Conservation (phyloP, 192 early-diverging fungal genomes). For the Dispira simplex region DNA sequence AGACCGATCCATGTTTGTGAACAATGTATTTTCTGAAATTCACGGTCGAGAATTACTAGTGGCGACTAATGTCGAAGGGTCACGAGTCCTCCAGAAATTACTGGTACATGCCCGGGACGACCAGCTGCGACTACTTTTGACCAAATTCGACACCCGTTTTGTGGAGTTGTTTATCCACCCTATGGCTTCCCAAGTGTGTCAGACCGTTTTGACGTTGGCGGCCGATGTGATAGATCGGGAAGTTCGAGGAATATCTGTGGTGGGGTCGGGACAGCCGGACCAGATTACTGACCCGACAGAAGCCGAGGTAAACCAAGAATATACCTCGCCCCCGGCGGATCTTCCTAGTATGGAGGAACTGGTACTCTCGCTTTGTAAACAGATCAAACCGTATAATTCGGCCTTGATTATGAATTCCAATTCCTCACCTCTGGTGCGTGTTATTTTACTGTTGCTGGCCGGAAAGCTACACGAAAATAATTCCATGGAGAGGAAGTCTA, state of each 20-base stretch:
- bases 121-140: conserved; percentile 56
- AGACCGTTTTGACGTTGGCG: conserved; percentile 58
- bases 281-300: conserved; percentile 16
- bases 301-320: conserved; percentile 14
- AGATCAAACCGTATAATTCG: conserved; percentile 29
- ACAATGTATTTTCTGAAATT: conserved; percentile 61
- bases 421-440: conserved; percentile 60
- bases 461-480: conserved; percentile 17
- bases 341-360: conserved; percentile 53
- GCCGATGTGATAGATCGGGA: conserved; percentile 66
- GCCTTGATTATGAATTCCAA: conserved; percentile 53
- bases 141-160: conserved; percentile 35
- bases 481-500: conserved; percentile 15
- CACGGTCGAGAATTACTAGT: conserved; percentile 57
- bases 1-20: conserved; percentile 46
- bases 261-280: conserved; percentile 14
- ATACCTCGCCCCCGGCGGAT: conserved; percentile 19
- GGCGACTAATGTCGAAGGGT: conserved; percentile 60
- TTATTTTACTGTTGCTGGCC: conserved; percentile 49
- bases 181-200: conserved; percentile 76
- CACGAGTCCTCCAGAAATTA: conserved; percentile 66
- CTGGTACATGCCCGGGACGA: conserved; percentile 50
- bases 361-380: conserved; percentile 39
- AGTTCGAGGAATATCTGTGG: conserved; percentile 19
- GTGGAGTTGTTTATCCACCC: conserved; percentile 61